Evolutionary conservation across 2,329 filamentous ascomycete genomes (phyloP).

Genomic region (Nemania bipapillata): DNA sequence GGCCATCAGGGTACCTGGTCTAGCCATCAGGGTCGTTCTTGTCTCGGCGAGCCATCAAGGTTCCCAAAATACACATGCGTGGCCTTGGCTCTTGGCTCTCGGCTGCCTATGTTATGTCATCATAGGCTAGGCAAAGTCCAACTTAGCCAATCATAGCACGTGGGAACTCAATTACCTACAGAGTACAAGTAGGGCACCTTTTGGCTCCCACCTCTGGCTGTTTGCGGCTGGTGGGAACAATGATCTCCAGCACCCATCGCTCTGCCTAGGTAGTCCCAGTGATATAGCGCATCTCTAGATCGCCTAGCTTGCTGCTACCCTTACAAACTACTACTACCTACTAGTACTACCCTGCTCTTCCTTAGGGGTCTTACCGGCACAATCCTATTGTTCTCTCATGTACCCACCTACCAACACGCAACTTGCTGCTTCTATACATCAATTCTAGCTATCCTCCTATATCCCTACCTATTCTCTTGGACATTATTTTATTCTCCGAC

Average conservation of each 20-base stretch:
- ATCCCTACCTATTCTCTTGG: neutral
- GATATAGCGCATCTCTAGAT: too few species aligned
- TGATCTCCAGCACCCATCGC: neutral
- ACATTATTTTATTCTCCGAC: neutral
- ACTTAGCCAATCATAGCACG: conserved; percentile 40
- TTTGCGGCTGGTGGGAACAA: conserved; percentile 17
- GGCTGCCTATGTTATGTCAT: conserved; percentile 28
- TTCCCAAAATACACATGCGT: conserved; percentile 39
- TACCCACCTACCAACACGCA: too few species aligned
- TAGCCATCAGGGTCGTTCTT: conserved; percentile 49
- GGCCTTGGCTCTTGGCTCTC: conserved; percentile 37
- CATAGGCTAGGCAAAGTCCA: conserved; percentile 26
- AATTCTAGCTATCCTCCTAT: neutral
- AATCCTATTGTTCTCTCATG: neutral
- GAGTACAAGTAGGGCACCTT: too few species aligned
- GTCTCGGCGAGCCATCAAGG: conserved; percentile 49
- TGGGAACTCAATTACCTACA: conserved; percentile 34
- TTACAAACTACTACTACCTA: too few species aligned
- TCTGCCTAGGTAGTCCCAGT: too few species aligned
- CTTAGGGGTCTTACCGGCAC: too few species aligned
- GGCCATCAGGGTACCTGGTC: neutral
- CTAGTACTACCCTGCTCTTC: too few species aligned
- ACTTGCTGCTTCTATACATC: too few species aligned
- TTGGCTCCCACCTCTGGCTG: conserved; percentile 13
- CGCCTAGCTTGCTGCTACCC: too few species aligned